Conservation (phyloP, 2,329 filamentous ascomycete genomes). For the Penicillium sp. region DNA sequence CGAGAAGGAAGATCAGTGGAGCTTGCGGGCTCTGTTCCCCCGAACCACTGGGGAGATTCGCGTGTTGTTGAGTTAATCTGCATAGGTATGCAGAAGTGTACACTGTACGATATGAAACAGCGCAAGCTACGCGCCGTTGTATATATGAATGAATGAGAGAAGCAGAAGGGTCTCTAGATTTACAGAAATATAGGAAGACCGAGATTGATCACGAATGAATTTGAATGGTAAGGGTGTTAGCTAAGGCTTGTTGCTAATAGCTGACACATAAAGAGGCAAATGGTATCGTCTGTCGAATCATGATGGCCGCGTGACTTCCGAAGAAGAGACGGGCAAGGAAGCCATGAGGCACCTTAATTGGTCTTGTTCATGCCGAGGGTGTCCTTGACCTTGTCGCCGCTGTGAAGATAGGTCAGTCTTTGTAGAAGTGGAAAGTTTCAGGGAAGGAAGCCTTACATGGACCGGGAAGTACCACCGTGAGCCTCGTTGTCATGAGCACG, state of each 20-base stretch:
- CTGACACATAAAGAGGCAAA: slow-evolving; percentile 8
- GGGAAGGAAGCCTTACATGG: slow-evolving; percentile 33
- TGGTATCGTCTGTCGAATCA: slow-evolving; percentile 26
- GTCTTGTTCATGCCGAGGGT: slow-evolving; percentile 37
- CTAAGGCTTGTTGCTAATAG: not conserved
- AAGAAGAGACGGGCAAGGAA: not conserved
- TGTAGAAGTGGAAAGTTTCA: fast-evolving
- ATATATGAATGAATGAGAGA: not conserved
- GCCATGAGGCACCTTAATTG: slow-evolving; percentile 9
- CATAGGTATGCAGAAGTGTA: not conserved
- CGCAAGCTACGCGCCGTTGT: not conserved
- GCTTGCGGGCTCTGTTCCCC: slow-evolving; percentile 57
- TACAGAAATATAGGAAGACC: not conserved
- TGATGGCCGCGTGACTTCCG: slow-evolving; percentile 12
- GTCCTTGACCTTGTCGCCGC: slow-evolving; percentile 44
- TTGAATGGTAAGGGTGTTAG: not conserved
- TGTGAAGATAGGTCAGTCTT: slow-evolving; percentile 10
- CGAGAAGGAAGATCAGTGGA: slow-evolving; percentile 31
- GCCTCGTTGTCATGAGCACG: slow-evolving; percentile 42
- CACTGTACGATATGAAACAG: not conserved
- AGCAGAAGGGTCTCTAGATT: not conserved
- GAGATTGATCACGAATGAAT: not conserved
- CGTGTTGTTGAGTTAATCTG: slow-evolving; percentile 55
- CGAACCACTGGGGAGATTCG: slow-evolving; percentile 61
- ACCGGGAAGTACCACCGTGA: slow-evolving; percentile 37